Evolutionary conservation across 2,329 filamentous ascomycete genomes (phyloP).

Genomic region (Penicillium sp.): DNA sequence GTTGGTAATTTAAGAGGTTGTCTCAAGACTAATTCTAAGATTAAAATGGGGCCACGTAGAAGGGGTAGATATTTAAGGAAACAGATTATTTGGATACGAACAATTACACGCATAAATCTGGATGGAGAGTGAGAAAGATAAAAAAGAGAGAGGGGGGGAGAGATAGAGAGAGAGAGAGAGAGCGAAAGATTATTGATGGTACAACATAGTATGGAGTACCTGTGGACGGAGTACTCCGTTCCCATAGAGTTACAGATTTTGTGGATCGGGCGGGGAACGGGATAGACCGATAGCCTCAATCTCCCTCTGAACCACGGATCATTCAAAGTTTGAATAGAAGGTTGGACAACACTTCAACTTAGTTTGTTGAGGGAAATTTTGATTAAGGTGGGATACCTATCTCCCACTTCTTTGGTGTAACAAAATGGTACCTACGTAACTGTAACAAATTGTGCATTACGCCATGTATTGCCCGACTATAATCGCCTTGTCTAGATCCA

Average conservation of each 20-base stretch:
- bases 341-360: no score
- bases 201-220: no score
- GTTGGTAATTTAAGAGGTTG: neutral
- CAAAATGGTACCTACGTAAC: neutral
- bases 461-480: neutral
- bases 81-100: neutral
- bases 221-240: neutral
- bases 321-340: neutral
- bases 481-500: neutral
- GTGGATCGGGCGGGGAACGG: neutral
- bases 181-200: no score
- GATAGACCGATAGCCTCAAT: neutral
- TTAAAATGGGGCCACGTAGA: no score
- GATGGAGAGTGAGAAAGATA: neutral
- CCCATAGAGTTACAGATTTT: neutral
- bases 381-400: neutral
- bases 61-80: neutral
- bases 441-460: neutral
- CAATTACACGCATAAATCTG: neutral
- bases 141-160: neutral
- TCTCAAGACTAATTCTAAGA: neutral
- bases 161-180: no score
- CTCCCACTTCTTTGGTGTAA: neutral
- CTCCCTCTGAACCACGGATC: neutral
- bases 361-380: neutral